phyloP scores from a whole-genome alignment of 331 rosid genomes.

The Erythrophleum ivorense region DNA sequence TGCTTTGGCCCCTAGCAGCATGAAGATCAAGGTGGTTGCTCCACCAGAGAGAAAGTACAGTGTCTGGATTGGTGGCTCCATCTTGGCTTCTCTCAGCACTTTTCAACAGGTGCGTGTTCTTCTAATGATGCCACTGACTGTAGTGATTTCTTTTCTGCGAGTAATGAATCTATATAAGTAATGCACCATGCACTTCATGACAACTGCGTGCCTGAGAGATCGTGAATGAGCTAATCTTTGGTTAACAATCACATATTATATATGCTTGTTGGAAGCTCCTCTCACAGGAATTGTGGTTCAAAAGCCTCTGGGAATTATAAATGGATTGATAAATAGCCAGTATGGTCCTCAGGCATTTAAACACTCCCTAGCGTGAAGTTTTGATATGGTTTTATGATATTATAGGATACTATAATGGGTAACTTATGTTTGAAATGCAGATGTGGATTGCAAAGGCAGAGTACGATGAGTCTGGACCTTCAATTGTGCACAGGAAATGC shows the following conservation, averaged over 20 bases:
- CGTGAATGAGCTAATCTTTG: neutral
- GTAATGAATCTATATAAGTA: neutral
- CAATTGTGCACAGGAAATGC: slow-evolving; percentile 94
- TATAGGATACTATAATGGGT: slow-evolving; percentile 2
- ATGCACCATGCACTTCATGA: neutral
- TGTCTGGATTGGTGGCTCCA: slow-evolving; percentile 38
- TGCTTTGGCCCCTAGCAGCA: slow-evolving; percentile 57
- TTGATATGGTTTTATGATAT: neutral
- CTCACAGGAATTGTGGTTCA: neutral
- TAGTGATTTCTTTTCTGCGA: slow-evolving; percentile 1
- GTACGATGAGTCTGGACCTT: slow-evolving; percentile 89
- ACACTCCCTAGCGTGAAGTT: neutral
- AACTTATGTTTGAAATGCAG: slow-evolving; percentile 51
- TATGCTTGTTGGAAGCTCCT: neutral
- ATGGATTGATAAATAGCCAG: too few species aligned
- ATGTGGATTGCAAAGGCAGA: slow-evolving; percentile 97
- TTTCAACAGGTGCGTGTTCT: slow-evolving; percentile 63
- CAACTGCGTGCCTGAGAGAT: neutral
- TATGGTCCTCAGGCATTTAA: neutral
- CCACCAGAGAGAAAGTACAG: slow-evolving; percentile 54
- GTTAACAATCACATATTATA: neutral
- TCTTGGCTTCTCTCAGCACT: slow-evolving; percentile 48
- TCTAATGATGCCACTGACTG: neutral
- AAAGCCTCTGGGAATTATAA: neutral
- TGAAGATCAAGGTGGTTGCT: slow-evolving; percentile 58